These are phyloP conservation scores for Cinchona pubescens DNA, from an alignment of 257 asterid genomes.

Conservation along the genomic window DNA sequence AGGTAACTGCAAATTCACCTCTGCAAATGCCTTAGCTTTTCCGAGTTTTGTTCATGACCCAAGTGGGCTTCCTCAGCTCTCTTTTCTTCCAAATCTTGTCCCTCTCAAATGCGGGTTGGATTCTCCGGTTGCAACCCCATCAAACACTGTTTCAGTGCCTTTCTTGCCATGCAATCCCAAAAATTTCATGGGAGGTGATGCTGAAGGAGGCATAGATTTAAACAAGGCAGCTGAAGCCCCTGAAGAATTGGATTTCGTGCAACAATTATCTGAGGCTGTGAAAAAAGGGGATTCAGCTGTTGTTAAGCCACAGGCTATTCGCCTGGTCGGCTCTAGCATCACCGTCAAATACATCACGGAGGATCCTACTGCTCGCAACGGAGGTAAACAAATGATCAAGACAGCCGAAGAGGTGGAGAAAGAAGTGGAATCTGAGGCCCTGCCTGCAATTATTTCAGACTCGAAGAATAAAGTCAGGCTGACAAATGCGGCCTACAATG, in stretches of 20 bases:
- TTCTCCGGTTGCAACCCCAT: conserved; percentile 42
- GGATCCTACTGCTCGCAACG: not conserved
- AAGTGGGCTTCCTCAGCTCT: conserved; percentile 29
- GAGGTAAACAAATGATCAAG: conserved; percentile 9
- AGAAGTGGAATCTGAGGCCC: conserved; percentile 54
- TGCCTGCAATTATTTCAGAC: conserved; percentile 68
- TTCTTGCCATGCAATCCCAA: conserved; percentile 27
- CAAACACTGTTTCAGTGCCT: conserved; percentile 47
- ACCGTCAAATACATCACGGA: conserved; percentile 31
- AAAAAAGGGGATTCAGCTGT: conserved; percentile 27
- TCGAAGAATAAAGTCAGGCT: conserved; percentile 65
- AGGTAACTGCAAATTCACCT: conserved; percentile 22
- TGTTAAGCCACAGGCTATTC: conserved; percentile 62
- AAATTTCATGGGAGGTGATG: not conserved
- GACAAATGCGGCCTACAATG: conserved; percentile 73
- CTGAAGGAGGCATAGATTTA: conserved; percentile 44
- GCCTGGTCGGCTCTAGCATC: conserved; percentile 68
- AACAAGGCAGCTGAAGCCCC: conserved; percentile 40
- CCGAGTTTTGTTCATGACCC: conserved; percentile 36
- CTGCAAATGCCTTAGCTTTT: conserved; percentile 30
- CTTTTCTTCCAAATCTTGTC: conserved; percentile 33
- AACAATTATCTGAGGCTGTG: conserved; percentile 31
- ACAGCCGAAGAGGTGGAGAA: conserved; percentile 62
- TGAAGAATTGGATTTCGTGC: conserved; percentile 50
- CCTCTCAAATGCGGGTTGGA: conserved; percentile 51